A percentile compares a stretch with the other conserved stretches of the same genome.
phyloP scores from a whole-genome alignment of 768 basidiomycete genomes.

The Mycena maculata region DNA sequence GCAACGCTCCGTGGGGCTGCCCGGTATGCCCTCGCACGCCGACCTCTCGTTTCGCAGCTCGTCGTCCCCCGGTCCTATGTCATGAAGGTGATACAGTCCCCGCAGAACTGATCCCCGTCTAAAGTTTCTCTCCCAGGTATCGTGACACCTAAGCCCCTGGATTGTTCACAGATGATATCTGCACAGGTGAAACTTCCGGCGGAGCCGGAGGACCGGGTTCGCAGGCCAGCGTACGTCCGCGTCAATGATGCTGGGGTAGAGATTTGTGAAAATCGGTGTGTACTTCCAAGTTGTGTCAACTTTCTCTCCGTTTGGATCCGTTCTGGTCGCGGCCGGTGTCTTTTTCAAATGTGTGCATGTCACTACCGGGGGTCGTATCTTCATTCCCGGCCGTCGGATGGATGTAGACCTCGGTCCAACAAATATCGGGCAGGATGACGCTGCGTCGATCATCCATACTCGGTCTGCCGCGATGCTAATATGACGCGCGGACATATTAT shows the following conservation, averaged over 20 bases:
- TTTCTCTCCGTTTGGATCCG: background rate
- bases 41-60: conserved; percentile 82
- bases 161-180: background rate
- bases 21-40: conserved; percentile 82
- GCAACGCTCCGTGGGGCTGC: conserved; percentile 92
- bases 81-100: conserved; percentile 84
- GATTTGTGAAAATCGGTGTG: conserved; percentile 88
- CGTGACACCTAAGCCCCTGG: background rate
- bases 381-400: background rate
- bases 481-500: conserved; percentile 1
- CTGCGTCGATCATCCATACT: too few relatives aligned
- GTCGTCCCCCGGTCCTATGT: conserved; percentile 87
- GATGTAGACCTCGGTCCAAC: background rate
- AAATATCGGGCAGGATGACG: background rate
- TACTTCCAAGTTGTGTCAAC: conserved; percentile 29
- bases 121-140: too few relatives aligned
- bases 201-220: conserved; percentile 84
- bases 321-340: background rate
- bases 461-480: conserved; percentile 10
- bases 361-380: background rate
- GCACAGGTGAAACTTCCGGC: conserved; percentile 87
- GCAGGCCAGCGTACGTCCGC: conserved; percentile 86
- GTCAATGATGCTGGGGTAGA: conserved; percentile 79
- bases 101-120: too few relatives aligned
- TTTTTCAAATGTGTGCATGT: background rate